Conservation (phyloP, 441 rosid genomes). For the Metrosideros polymorpha region DNA sequence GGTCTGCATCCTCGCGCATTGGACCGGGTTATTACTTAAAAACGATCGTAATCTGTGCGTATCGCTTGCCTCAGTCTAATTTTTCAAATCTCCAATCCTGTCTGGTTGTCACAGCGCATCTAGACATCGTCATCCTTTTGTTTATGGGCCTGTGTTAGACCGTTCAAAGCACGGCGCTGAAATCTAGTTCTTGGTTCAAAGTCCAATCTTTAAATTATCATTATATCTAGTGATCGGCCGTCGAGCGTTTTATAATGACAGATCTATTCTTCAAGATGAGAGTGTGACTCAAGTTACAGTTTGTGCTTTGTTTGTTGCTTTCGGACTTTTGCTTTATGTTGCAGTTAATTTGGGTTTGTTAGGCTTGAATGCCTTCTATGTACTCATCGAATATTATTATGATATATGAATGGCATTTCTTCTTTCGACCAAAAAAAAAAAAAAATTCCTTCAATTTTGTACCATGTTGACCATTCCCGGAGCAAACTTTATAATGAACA, state of each 20-base stretch:
- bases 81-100: neutral
- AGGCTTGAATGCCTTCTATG: no score
- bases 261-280: no score
- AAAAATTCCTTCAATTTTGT: neutral
- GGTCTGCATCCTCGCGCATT: no score
- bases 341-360: no score
- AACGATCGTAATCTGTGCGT: fast-evolving
- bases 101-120: neutral
- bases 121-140: neutral
- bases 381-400: no score
- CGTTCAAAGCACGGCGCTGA: neutral
- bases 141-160: neutral
- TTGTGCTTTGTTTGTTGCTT: no score
- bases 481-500: neutral
- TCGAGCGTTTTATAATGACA: no score
- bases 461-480: neutral
- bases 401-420: no score
- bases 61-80: neutral
- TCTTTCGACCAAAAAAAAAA: no score
- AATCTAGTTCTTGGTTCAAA: neutral
- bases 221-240: no score
- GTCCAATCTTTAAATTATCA: neutral
- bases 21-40: neutral
- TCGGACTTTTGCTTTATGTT: no score
- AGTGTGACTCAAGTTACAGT: no score